A percentile compares a stretch with the other conserved stretches of the same genome.
phyloP scores from a whole-genome alignment of 2,329 filamentous ascomycete species.

The Ophiocordyceps sinensis region DNA sequence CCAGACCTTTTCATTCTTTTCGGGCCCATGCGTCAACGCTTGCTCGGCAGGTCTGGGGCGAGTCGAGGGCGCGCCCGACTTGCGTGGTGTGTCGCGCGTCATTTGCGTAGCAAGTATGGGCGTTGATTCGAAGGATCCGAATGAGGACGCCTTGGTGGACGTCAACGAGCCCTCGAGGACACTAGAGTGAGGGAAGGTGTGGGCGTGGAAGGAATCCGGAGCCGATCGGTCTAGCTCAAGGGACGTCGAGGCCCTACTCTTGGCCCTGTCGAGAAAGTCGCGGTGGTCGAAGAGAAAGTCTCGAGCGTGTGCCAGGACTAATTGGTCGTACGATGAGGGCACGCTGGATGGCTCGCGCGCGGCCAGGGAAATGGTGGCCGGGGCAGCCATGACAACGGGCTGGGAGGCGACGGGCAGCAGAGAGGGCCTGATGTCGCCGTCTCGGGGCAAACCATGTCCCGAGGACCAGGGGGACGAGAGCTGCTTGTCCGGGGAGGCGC shows the following conservation, averaged over 20 bases:
- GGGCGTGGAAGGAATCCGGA: constrained; percentile 9
- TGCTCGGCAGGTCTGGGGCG: constrained; percentile 26
- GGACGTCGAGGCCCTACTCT: constrained; percentile 16
- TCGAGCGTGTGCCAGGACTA: constrained; percentile 18
- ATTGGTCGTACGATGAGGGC: constrained; percentile 17
- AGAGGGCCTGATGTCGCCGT: constrained; percentile 17
- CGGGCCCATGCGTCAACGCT: constrained; percentile 28
- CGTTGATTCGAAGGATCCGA: constrained; percentile 2
- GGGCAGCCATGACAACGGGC: constrained; percentile 17
- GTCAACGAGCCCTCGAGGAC: constrained; percentile 13
- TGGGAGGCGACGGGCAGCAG: constrained; percentile 17
- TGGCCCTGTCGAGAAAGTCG: constrained; percentile 15
- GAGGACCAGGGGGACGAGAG: constrained; percentile 1
- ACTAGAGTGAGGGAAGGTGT: constrained; percentile 11
- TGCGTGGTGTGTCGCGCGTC: constrained; percentile 1
- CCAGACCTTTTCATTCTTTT: constrained; percentile 51
- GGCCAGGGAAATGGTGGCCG: constrained; percentile 16
- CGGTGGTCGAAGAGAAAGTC: constrained; percentile 21
- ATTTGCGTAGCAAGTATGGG: background rate
- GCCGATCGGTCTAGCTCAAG: constrained; percentile 18
- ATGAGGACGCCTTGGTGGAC: constrained; percentile 6
- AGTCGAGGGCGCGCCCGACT: constrained; percentile 7
- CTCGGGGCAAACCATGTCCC: constrained; percentile 20
- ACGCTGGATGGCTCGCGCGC: constrained; percentile 15
- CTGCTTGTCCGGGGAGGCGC: background rate